These are phyloP conservation scores for Penicillium parvum DNA, from an alignment of 495 filamentous ascomycete species.

Conservation along the genomic window DNA sequence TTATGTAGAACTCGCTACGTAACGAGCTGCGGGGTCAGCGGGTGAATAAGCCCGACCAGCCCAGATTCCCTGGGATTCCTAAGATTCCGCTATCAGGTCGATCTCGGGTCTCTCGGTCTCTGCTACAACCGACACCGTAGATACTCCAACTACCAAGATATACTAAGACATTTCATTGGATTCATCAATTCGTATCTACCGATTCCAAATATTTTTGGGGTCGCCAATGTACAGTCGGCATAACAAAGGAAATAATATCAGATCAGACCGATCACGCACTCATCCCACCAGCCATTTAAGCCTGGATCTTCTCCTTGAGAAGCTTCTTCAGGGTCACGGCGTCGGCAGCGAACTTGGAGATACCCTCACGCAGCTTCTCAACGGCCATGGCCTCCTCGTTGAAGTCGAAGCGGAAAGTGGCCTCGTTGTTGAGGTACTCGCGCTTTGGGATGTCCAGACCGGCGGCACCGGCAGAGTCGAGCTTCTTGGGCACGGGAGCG, in stretches of 20 bases:
- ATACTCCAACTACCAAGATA: background rate
- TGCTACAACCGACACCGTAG: constrained; percentile 3
- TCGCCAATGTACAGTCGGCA: constrained; percentile 28
- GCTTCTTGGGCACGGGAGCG: constrained; percentile 84
- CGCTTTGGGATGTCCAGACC: constrained; percentile 77
- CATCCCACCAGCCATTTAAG: constrained; percentile 24
- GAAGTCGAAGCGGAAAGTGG: constrained; percentile 95
- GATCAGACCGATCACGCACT: constrained; percentile 4
- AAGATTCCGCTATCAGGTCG: too few species aligned
- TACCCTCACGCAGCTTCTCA: constrained; percentile 97
- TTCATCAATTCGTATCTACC: constrained; percentile 43
- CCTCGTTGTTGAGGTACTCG: constrained; percentile 84
- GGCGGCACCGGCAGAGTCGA: constrained; percentile 62
- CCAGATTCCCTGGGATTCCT: constrained; percentile 12
- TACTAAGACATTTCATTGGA: background rate
- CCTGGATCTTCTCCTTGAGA: constrained; percentile 77
- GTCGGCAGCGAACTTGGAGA: constrained; percentile 97
- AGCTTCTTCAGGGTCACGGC: constrained; percentile 90
- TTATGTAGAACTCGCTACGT: too few species aligned
- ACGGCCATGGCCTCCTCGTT: constrained; percentile 99
- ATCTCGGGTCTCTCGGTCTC: constrained; percentile 6
- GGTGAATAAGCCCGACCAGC: constrained; percentile 27
- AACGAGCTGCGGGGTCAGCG: constrained; percentile 21
- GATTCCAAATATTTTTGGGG: constrained; percentile 25
- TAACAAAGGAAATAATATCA: constrained; percentile 16